Conservation (phyloP, 2,329 filamentous ascomycete genomes). For the Calonectria pseudoturangicola region DNA sequence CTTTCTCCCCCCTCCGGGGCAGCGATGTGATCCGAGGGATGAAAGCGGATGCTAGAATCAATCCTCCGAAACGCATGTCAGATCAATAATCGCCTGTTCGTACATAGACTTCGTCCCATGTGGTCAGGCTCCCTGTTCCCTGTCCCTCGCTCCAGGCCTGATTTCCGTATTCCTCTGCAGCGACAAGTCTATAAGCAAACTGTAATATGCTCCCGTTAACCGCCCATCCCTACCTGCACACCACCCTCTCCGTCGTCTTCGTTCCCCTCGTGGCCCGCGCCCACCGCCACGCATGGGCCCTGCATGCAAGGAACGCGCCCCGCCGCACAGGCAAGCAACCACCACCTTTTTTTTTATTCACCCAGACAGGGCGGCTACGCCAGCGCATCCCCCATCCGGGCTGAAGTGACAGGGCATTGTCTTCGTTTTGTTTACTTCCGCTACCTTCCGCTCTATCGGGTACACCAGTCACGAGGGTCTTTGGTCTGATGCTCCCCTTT, state of each 20-base stretch:
- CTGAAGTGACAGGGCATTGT: not conserved
- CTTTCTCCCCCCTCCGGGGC: no score
- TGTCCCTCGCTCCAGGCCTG: not conserved
- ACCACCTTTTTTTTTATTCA: not conserved
- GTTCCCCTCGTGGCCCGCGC: conserved; percentile 3
- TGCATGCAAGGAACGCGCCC: conserved; percentile 1
- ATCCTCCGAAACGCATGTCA: conserved; percentile 5
- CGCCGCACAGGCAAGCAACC: not conserved
- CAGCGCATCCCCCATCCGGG: not conserved
- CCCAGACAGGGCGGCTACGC: not conserved
- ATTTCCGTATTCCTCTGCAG: conserved; percentile 5
- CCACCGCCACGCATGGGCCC: conserved; percentile 9
- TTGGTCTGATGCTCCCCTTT: not conserved
- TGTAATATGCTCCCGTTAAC: not conserved
- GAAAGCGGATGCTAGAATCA: not conserved
- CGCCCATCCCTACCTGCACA: conserved; percentile 10
- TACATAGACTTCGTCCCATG: conserved; percentile 4
- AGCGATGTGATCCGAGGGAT: no score
- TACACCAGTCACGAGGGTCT: conserved; percentile 9
- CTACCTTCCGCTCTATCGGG: not conserved
- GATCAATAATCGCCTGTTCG: conserved; percentile 2
- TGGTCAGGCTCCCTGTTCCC: not conserved
- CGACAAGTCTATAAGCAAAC: not conserved
- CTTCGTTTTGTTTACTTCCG: conserved; percentile 11
- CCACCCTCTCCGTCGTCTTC: not conserved